Base-by-base conservation (phyloP, 2,329 filamentous ascomycete species). In the Beauveria scarabaeidicola region DNA sequence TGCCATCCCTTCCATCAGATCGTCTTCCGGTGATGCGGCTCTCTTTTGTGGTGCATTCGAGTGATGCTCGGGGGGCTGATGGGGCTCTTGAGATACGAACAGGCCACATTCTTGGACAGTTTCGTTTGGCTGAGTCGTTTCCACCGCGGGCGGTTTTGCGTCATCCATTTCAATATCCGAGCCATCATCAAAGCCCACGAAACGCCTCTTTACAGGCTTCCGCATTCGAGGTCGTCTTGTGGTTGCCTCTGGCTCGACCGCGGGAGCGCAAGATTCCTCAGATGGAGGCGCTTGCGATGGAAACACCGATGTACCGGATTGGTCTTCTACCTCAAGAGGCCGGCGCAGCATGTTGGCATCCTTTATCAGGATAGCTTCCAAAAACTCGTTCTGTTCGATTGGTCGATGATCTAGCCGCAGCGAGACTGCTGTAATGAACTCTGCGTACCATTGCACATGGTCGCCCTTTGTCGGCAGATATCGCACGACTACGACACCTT, bases 321-420 rank as follows among this genome's bases (percentile, higher is more conserved):
- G n/a, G 62, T 66, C 27, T 43, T 74, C 73, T 10, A 82, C 74
- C 64, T 87, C 80, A 3, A 95, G 79, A 6, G 86, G 81, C 41
- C 85, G 82, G 61, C 89, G 85, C 21, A 97, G 77, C 47, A 82
- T 80, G 61, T 81, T 84, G 7, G 90, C 84, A 73, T 97, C 87
- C 54, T 88, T 88, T n/a, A 79, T 85, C 29, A 97, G 75, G 50
- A 99, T 94, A 1, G 89, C 89, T 70, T 96, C 91, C 2, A 99
- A 79, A 63, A 99, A 96, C 66, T 97, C 92, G 61, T 88, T 91
- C 68, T 97, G 91, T 65, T 93, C 86, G 57, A 97, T 87, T 2
- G 91, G 86, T 4, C 91, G 84, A 69, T 96, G 91, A 62, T 91
- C 87, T 13, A 95, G 80, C 50, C 84, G 78, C 21, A 87, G 70